Conservation (phyloP, 768 basidiomycete species). For the Tulasnella sp. region DNA sequence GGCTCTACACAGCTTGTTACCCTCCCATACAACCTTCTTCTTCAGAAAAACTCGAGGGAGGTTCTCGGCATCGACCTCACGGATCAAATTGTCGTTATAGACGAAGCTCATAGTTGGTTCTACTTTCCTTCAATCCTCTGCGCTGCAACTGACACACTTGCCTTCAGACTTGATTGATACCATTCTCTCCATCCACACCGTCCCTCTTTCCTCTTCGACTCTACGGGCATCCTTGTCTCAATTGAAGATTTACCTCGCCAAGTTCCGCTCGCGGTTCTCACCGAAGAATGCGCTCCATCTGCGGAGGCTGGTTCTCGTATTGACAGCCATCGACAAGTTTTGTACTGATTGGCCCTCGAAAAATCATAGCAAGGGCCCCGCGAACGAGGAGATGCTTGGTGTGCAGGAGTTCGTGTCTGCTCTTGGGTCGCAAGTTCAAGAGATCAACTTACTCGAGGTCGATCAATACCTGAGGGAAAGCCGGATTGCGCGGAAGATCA, state of each 20-base stretch:
- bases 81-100: conserved; percentile 80
- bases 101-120: conserved; percentile 89
- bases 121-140: background rate
- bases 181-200: conserved; percentile 75
- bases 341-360: conserved; percentile 26
- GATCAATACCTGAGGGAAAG: conserved; percentile 72
- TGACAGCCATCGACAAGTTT: conserved; percentile 60
- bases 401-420: conserved; percentile 55
- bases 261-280: conserved; percentile 44
- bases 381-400: conserved; percentile 52
- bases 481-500: conserved; percentile 64
- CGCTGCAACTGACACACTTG: background rate
- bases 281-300: conserved; percentile 67
- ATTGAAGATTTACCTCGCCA: conserved; percentile 17
- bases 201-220: conserved; percentile 48
- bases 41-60: conserved; percentile 76
- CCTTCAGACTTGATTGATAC: conserved; percentile 76
- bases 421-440: conserved; percentile 59
- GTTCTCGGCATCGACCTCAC: conserved; percentile 78
- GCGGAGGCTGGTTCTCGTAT: conserved; percentile 64
- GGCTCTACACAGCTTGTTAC: conserved; percentile 62
- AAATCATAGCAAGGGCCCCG: background rate
- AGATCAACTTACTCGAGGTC: conserved; percentile 77
- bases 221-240: conserved; percentile 61
- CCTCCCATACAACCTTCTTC: conserved; percentile 85